phyloP scores from a whole-genome alignment of 2,329 filamentous ascomycete genomes.

The Harringtonia aguacate region DNA sequence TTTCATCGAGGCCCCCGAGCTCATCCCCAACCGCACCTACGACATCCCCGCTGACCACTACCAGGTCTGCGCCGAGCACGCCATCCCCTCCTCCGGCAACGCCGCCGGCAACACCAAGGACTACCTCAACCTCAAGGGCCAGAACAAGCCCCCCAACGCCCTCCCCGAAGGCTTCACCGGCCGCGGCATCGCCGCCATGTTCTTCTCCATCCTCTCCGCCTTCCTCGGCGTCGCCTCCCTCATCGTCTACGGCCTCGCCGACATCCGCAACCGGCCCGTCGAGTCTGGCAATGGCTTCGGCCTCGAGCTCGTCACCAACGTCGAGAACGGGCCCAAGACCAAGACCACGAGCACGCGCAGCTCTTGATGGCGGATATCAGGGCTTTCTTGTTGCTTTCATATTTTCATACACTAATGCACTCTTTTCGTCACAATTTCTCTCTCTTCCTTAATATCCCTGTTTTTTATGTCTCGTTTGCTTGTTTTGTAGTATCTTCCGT shows the following conservation, averaged over 20 bases:
- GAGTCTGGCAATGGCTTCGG: too few species aligned
- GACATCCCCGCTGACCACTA: conserved; percentile 49
- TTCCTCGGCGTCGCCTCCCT: conserved; percentile 58
- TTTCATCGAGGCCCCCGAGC: conserved; percentile 51
- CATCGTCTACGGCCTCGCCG: conserved; percentile 51
- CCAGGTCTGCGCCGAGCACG: conserved; percentile 38
- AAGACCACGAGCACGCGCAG: too few species aligned
- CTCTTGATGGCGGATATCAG: too few species aligned
- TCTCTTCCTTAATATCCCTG: too few species aligned
- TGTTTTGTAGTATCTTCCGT: too few species aligned
- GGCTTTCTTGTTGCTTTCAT: too few species aligned
- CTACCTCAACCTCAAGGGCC: conserved; percentile 16
- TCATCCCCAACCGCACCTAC: conserved; percentile 45
- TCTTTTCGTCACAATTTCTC: too few species aligned
- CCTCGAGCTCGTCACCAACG: too few species aligned
- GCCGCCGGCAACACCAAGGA: conserved; percentile 16
- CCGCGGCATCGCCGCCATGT: conserved; percentile 61
- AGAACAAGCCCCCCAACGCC: conserved; percentile 11
- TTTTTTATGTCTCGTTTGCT: too few species aligned
- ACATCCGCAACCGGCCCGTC: conserved; percentile 10
- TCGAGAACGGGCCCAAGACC: too few species aligned
- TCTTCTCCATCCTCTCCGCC: conserved; percentile 61
- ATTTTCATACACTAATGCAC: too few species aligned
- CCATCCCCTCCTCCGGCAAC: conserved; percentile 16
- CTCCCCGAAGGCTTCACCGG: conserved; percentile 38